Base-by-base conservation (phyloP, 164 flowering plant genomes). In the Tetrastigma voinierianum region DNA sequence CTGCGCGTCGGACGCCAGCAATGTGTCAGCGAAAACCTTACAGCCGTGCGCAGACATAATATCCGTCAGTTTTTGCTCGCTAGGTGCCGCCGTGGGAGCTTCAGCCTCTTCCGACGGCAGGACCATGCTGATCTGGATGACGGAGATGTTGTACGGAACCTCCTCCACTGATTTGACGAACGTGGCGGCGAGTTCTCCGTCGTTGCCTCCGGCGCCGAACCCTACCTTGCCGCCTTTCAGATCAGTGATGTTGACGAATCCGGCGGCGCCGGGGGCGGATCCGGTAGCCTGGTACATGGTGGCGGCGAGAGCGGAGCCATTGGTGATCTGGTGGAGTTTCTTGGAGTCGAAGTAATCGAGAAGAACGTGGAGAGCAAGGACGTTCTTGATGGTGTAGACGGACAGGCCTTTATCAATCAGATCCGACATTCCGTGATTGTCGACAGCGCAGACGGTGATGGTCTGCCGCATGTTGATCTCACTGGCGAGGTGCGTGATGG, bases 31-130 rank as follows among this genome's bases (percentile, higher is more conserved):
- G 68, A 86, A 86, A 14, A 73, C 74, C 59, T 84, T 86, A 66
- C 90, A 86, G 21, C 90, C 90, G 58, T 86, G 88, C 2, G 78
- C 74, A 1, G 88, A 82, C 90, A 86, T 84, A 0, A 76, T 11
- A 2, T 52, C 67, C 1, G 87, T 87, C 25, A 87, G 25, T 51
- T 87, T 85, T 59, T 59, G 40, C 64, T 74, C 58, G 59, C 67
- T 51, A 2, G 87, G 88, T 0, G 23, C 77, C 2, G 87, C 82
- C 0, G 83, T 65, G 15, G 91, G 88, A 9, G 91, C 91, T 49
- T 47, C 81, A 14, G 91, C 89, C 11, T 67, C 83, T 0, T 73
- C 61, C 1, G 83, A 76, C 1, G 82, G 71, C 18, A 87, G 19
- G 52, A 77, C 43, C 62, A 61, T 62, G 47, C 84, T 82, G 78